Evolutionary conservation across 805 yeast species (phyloP).

Genomic region (Candida easanensis): DNA sequence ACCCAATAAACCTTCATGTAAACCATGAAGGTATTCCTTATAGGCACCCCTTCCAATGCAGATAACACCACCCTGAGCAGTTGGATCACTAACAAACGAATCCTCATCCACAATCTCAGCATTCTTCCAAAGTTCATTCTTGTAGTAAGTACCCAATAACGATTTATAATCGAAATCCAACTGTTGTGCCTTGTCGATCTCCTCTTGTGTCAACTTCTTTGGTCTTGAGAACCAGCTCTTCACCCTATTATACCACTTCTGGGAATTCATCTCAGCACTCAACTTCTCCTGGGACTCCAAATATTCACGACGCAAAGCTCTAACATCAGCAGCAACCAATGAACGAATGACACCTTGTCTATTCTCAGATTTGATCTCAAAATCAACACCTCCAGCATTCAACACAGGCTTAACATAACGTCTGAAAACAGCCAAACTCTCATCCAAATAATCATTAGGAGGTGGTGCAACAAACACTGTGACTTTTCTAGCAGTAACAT

Average conservation of each 20-base stretch:
- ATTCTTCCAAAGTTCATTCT: conserved; percentile 24
- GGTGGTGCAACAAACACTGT: conserved; percentile 94
- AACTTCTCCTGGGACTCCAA: conserved; percentile 28
- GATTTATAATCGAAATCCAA: conserved; percentile 39
- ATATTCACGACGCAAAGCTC: conserved; percentile 58
- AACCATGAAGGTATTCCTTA: conserved; percentile 85
- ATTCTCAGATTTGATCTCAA: conserved; percentile 68
- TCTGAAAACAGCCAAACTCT: conserved; percentile 69
- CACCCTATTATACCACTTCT: conserved; percentile 20
- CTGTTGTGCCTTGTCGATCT: conserved; percentile 24
- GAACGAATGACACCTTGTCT: conserved; percentile 88
- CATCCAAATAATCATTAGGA: conserved; percentile 84
- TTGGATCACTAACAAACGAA: conserved; percentile 41
- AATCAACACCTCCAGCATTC: conserved; percentile 82
- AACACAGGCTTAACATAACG: conserved; percentile 82
- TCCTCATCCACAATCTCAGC: conserved; percentile 40
- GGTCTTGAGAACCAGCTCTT: conserved; percentile 13
- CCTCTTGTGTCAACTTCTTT: conserved; percentile 17
- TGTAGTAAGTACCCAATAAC: conserved; percentile 57
- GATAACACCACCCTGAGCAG: conserved; percentile 75
- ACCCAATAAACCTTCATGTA: conserved; percentile 94
- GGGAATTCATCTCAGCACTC: conserved; percentile 18
- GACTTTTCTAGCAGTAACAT: conserved; percentile 67
- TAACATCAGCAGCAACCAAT: conserved; percentile 76
- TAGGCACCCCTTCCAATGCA: conserved; percentile 95